Evolutionary conservation across 257 asterid genomes (phyloP).

Genomic region (Capsicum chinense): DNA sequence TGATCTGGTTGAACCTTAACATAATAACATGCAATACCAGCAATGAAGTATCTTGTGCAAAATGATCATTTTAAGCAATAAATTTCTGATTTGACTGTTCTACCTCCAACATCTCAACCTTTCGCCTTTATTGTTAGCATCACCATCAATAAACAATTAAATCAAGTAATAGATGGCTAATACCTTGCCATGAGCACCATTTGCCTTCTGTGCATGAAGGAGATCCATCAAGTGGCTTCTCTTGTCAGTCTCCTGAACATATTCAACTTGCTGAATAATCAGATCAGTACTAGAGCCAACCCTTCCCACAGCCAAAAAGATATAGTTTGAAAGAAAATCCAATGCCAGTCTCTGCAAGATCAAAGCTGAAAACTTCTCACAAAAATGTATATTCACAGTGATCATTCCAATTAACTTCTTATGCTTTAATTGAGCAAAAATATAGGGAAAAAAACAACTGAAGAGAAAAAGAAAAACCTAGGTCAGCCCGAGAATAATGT

Average conservation of each 20-base stretch:
- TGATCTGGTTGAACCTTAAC: background rate
- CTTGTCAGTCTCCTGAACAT: constrained; percentile 90
- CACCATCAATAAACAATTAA: background rate
- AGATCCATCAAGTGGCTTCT: constrained; percentile 98
- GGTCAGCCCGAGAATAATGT: background rate
- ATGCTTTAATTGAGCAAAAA: background rate
- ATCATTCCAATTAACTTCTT: background rate
- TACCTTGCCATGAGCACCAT: constrained; percentile 85
- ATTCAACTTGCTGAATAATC: constrained; percentile 93
- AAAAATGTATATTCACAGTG: constrained; percentile 22
- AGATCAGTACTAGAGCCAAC: constrained; percentile 98
- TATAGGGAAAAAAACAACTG: background rate
- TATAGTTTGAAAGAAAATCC: constrained; percentile 76
- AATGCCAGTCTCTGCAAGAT: constrained; percentile 82
- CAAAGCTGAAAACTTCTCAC: constrained; percentile 36
- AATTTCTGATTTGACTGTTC: too few relatives aligned
- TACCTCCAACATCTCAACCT: too few relatives aligned
- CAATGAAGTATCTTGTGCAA: too few relatives aligned
- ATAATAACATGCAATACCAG: too few relatives aligned
- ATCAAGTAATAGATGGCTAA: constrained; percentile 8
- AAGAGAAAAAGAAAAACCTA: background rate
- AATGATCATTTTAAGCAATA: too few relatives aligned
- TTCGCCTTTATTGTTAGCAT: too few relatives aligned
- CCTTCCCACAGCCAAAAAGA: constrained; percentile 95
- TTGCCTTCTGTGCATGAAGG: constrained; percentile 87